A percentile compares a stretch with the other conserved stretches of the same genome.
phyloP scores from a whole-genome alignment of 805 yeast species.

The Zygoascus bituminiphila region DNA sequence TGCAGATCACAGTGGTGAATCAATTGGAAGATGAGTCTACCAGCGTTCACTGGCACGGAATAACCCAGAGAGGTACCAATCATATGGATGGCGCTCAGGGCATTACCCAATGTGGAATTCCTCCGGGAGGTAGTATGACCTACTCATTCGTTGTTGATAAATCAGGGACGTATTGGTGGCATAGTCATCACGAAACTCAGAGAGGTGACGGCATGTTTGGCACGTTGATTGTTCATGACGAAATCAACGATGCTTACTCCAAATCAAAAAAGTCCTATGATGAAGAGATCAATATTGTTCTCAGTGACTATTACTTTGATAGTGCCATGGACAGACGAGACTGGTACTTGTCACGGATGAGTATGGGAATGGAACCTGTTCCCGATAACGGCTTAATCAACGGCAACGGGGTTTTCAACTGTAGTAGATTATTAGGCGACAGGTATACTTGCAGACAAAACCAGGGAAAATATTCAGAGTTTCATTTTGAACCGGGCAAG shows the following conservation, averaged over 20 bases:
- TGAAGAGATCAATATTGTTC: conserved; percentile 29
- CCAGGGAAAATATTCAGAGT: conserved; percentile 5
- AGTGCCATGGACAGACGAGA: conserved; percentile 29
- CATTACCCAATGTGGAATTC: conserved; percentile 44
- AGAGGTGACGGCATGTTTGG: conserved; percentile 43
- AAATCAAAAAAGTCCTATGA: conserved; percentile 22
- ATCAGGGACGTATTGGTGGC: conserved; percentile 49
- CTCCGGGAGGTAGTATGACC: conserved; percentile 37
- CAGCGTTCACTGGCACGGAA: conserved; percentile 46
- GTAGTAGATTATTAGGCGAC: conserved; percentile 13
- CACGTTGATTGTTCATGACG: conserved; percentile 36
- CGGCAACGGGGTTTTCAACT: conserved; percentile 30
- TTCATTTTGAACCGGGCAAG: conserved; percentile 11
- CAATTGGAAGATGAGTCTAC: conserved; percentile 34
- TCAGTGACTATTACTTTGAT: conserved; percentile 35
- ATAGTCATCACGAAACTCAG: conserved; percentile 41
- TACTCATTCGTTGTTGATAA: conserved; percentile 39
- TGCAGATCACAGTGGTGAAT: conserved; percentile 32
- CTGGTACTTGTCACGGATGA: conserved; percentile 33
- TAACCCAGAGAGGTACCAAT: conserved; percentile 38
- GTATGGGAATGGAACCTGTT: conserved; percentile 31
- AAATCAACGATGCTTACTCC: conserved; percentile 21
- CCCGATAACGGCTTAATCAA: conserved; percentile 37
- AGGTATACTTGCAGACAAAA: conserved; percentile 10
- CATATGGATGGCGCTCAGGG: conserved; percentile 46